Base-by-base conservation (phyloP, 2,329 filamentous ascomycete genomes). In the Coleophoma cylindrospora region DNA sequence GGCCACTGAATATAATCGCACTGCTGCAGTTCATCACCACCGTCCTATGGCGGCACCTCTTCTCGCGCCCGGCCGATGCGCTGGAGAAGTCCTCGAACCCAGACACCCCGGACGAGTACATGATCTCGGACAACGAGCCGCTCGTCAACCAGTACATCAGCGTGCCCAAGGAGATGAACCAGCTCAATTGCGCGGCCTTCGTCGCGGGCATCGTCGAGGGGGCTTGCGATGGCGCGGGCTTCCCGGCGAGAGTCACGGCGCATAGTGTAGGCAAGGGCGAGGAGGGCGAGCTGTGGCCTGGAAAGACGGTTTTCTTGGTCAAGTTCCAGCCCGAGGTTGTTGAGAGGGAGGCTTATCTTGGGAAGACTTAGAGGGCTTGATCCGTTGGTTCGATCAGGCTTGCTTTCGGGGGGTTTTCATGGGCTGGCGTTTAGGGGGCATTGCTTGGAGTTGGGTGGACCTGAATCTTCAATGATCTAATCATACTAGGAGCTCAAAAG, bases 121-220 rank as follows among this genome's bases (percentile, higher is more conserved):
- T 99, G 92, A 94, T 99, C 62, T 89, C 91, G 62, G 94, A 99
- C 72, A 97, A 99, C 71, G 94, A 97, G 67, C 94, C 94, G 19
- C 77, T 97, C 46, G 92, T 97, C 37, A 97, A 96, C 70, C 86
- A 87, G 55, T 97, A 94, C 72, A 87, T 99, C 65, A 90, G 84
- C 61, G 87, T 97, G 48, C 94, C 94, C 14, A 87, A 87, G 64
- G 94, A 99, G 71, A 95, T 99, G 89, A 91, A 81, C 70, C 89
- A 94, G 79, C 77, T 99, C 64, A 97, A 96, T 69, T 96, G 92
- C 70, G 94, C 92, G 15, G 94, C 94, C 10, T 99, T 89, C 66
- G 91, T 96, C 17, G 94, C 94, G 1, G 94, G 94, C 15, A 87
- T 99, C 55, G 85, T 99, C 50, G 94, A 99, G 76, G 94, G 94